Conservation (phyloP, 1,284 basidiomycete genomes). For the Thelephora terrestris region DNA sequence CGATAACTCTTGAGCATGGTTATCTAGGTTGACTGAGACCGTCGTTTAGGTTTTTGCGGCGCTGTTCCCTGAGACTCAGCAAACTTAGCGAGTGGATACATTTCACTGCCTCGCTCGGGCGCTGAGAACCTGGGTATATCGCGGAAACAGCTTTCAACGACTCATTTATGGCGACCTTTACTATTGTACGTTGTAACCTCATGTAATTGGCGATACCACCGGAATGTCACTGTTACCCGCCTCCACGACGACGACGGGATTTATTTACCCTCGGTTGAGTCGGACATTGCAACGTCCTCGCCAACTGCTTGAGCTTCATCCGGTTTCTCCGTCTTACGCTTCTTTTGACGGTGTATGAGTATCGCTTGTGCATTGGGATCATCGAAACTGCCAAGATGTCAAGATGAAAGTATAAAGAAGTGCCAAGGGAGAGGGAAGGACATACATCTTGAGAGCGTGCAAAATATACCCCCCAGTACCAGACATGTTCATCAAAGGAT, state of each 20-base stretch:
- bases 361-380: conserved; percentile 52
- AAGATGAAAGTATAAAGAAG: neutral
- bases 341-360: conserved; percentile 28
- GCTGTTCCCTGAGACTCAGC: conserved; percentile 44
- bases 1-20: neutral
- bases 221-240: neutral
- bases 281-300: too few species aligned
- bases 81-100: too few species aligned
- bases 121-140: too few species aligned
- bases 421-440: conserved; percentile 6
- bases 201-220: too few species aligned
- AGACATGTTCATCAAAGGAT: conserved; percentile 90
- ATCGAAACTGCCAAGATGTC: conserved; percentile 40
- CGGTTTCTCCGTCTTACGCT: conserved; percentile 17
- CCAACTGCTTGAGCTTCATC: conserved; percentile 1
- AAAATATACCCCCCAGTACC: conserved; percentile 87
- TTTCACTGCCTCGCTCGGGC: too few species aligned
- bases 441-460: conserved; percentile 78
- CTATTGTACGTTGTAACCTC: too few species aligned
- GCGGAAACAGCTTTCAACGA: too few species aligned
- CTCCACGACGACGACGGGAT: neutral
- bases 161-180: too few species aligned
- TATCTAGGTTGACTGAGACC: neutral
- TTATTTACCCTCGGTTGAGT: too few species aligned
- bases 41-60: conserved; percentile 42